Evolutionary conservation across 1,284 basidiomycete species (phyloP), one percentile per base, ranked within the genome.

Genomic region (Puccinia brachypodii): DNA sequence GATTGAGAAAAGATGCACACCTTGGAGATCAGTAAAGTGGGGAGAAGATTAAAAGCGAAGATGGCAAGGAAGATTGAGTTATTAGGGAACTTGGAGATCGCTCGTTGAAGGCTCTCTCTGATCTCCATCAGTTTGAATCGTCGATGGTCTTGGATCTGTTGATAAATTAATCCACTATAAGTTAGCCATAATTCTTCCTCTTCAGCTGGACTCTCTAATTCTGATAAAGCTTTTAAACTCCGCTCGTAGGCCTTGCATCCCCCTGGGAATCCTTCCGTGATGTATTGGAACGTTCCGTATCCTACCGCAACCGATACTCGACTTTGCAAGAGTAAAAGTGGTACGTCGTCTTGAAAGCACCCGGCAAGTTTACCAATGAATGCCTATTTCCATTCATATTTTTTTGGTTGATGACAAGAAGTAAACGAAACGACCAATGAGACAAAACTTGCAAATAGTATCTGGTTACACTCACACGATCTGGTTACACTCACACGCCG

Each of bases 41-140:
- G 19, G 25, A 76, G 3, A 28, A 44, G 47, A 60, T 90, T 90
- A 86, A 94, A 92, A 82, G 94, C 87, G 85, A 94, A 93, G 83
- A 94, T 87, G 3, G 90, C 91, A n/a, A 94, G 85, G 68, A 94
- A 88, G 31, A 92, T 87, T 1, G 92, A 92, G 86, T 94, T 94
- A 86, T 88, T 90, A 1, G 92, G 91, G 85, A 91, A 93, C 76
- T 86, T 84, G 66, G 89, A 87, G 56, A 93, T 86, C 0, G 91
- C 91, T 28, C 85, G 85, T 82, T 89, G 89, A 22, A 90, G 89
- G 42, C 91, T 88, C 44, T 90, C 89, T 38, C 92, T 89, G 44
- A 94, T 87, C 33, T 91, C 84, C 0, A 86, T 87, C 1, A 92
- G 92, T 4, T 90, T 89, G 84, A 89, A 89, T 7, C 91, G 88